phyloP scores from a whole-genome alignment of 768 basidiomycete genomes.

The Leccinum variicolor region DNA sequence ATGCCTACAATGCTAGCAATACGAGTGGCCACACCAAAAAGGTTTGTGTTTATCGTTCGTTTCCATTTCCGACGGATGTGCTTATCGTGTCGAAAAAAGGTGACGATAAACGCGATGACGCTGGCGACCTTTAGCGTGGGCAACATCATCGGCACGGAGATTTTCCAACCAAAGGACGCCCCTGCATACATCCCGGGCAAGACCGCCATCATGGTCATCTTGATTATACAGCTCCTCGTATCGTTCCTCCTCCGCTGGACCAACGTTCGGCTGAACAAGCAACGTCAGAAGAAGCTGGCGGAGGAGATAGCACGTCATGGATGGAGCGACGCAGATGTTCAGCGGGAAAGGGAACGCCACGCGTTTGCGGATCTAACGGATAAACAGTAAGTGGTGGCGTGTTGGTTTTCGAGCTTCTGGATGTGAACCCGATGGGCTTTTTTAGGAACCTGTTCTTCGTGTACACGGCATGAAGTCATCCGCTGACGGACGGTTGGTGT shows the following conservation, averaged over 20 bases:
- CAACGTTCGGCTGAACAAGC: slow-evolving; percentile 50
- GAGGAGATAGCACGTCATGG: slow-evolving; percentile 44
- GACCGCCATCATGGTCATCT: slow-evolving; percentile 57
- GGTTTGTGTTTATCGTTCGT: slow-evolving; percentile 19
- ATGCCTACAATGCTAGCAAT: slow-evolving; percentile 64
- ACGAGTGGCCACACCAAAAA: slow-evolving; percentile 68
- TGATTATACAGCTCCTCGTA: slow-evolving; percentile 49
- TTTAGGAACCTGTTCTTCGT: slow-evolving; percentile 56
- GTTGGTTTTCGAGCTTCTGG: not conserved
- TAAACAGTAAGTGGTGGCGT: slow-evolving; percentile 46
- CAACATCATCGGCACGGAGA: slow-evolving; percentile 61
- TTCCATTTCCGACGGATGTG: not conserved
- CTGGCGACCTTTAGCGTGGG: slow-evolving; percentile 52
- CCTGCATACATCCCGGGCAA: slow-evolving; percentile 66
- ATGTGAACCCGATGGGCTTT: not conserved
- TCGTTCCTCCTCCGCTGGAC: slow-evolving; percentile 50
- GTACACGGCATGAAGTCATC: slow-evolving; percentile 44
- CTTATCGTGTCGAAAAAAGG: slow-evolving; percentile 22
- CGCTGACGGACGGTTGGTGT: not conserved
- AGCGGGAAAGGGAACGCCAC: slow-evolving; percentile 54
- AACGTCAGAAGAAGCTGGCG: slow-evolving; percentile 41
- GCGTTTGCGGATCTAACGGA: slow-evolving; percentile 66
- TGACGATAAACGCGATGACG: slow-evolving; percentile 61
- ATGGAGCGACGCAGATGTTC: slow-evolving; percentile 58
- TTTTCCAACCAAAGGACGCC: slow-evolving; percentile 60